Percentiles rank a stretch among this genome's conserved stretches.
Conservation (phyloP, 495 filamentous ascomycete genomes). For the Penicillium psychrofluorescens region DNA sequence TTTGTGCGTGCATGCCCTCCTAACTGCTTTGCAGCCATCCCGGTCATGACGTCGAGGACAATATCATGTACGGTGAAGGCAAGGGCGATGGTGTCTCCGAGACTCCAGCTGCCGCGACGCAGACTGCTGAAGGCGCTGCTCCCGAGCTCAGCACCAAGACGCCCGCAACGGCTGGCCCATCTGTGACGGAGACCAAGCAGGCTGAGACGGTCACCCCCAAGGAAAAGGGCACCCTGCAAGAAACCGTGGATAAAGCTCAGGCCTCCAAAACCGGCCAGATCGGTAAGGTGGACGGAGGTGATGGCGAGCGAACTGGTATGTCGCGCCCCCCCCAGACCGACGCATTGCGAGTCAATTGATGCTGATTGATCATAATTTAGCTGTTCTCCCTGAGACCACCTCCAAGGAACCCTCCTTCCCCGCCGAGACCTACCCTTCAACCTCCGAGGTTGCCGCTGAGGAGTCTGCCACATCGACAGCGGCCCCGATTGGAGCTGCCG, state of each 20-base stretch:
- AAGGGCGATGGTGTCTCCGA: conserved; percentile 19
- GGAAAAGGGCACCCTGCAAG: conserved; percentile 9
- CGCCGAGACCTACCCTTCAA: conserved; percentile 17
- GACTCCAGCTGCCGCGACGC: conserved; percentile 14
- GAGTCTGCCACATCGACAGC: conserved; percentile 10
- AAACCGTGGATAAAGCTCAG: conserved; percentile 22
- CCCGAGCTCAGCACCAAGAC: conserved; percentile 13
- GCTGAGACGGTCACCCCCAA: conserved; percentile 10
- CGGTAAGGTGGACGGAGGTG: conserved; percentile 8
- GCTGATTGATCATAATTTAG: conserved; percentile 2
- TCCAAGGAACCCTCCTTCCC: conserved; percentile 11
- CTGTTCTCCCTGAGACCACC: conserved; percentile 12
- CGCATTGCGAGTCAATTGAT: neutral
- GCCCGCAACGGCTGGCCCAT: conserved; percentile 11
- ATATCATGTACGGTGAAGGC: conserved; percentile 24
- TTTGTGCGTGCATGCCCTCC: conserved; percentile 8
- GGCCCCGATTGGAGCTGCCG: conserved; percentile 1
- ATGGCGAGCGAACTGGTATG: conserved; percentile 14
- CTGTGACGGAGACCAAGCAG: conserved; percentile 9
- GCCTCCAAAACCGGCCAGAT: conserved; percentile 17
- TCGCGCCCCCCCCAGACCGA: neutral
- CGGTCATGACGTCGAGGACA: conserved; percentile 34
- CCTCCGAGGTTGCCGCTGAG: conserved; percentile 11
- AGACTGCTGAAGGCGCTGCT: conserved; percentile 14
- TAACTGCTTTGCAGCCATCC: conserved; percentile 20